phyloP scores from a whole-genome alignment of 139 green algal species.

The Coelastrella sp. region DNA sequence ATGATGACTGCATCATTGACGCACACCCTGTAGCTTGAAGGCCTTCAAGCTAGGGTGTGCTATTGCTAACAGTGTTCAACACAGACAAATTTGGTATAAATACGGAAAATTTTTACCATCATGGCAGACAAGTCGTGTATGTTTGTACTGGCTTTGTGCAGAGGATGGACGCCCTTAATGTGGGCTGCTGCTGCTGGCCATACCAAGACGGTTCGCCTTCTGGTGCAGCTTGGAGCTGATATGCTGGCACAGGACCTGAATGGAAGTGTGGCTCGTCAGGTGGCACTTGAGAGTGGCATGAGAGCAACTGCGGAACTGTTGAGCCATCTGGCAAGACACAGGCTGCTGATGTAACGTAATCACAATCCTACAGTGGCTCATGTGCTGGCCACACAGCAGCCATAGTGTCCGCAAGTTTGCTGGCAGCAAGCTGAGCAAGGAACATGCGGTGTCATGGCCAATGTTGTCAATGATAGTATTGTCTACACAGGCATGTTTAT shows the following conservation, averaged over 20 bases:
- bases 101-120: no score
- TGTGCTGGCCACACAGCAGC: background rate
- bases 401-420: background rate
- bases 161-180: background rate
- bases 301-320: constrained; percentile 5
- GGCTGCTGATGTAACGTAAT: background rate
- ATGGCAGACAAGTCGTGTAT: background rate
- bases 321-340: constrained; percentile 3
- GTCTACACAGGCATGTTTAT: no score
- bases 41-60: no score
- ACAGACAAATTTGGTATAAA: no score
- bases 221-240: constrained; percentile 30
- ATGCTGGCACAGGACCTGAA: background rate
- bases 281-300: background rate
- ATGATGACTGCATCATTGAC: background rate
- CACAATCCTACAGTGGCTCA: background rate
- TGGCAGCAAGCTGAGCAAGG: no score
- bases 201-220: background rate
- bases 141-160: background rate
- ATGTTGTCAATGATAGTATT: no score
- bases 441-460: no score
- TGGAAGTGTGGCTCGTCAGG: background rate
- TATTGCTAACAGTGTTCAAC: no score
- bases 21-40: background rate
- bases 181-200: constrained; percentile 21